These are phyloP conservation scores for Platanthera zijinensis DNA, from an alignment of 106 monocot genomes.

Conservation along the genomic window DNA sequence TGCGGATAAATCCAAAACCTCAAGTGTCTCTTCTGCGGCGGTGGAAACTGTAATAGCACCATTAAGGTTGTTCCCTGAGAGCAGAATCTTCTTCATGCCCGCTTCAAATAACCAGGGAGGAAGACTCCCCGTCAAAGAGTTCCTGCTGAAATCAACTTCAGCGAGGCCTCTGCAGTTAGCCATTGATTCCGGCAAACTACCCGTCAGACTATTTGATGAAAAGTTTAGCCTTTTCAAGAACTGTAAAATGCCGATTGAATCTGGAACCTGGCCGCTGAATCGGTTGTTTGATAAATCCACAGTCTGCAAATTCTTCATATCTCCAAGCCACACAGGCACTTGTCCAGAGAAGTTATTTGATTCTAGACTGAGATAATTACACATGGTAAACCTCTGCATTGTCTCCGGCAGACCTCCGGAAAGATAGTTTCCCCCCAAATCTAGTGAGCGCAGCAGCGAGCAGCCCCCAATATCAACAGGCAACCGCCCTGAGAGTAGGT, in stretches of 20 bases:
- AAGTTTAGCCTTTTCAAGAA: conserved; percentile 44
- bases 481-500: conserved; percentile 44
- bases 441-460: conserved; percentile 38
- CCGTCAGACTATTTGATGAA: conserved; percentile 48
- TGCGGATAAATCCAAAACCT: conserved; percentile 56
- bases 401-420: conserved; percentile 50
- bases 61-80: conserved; percentile 57
- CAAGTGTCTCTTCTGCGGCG: conserved; percentile 10
- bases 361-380: conserved; percentile 28
- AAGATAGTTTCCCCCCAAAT: conserved; percentile 47
- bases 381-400: conserved; percentile 41
- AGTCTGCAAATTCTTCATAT: conserved; percentile 26
- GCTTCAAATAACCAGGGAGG: conserved; percentile 63
- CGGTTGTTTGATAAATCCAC: conserved; percentile 53
- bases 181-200: conserved; percentile 72
- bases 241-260: conserved; percentile 45
- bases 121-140: conserved; percentile 53
- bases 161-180: conserved; percentile 27
- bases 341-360: conserved; percentile 51
- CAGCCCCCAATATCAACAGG: conserved; percentile 42
- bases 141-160: conserved; percentile 56
- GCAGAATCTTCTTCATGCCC: conserved; percentile 37
- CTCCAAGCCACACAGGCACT: conserved; percentile 50
- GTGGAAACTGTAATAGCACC: conserved; percentile 38
- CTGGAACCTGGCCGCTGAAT: conserved; percentile 54